phyloP scores from a whole-genome alignment of 2,329 filamentous ascomycete genomes.

The Albifimbria verrucaria region DNA sequence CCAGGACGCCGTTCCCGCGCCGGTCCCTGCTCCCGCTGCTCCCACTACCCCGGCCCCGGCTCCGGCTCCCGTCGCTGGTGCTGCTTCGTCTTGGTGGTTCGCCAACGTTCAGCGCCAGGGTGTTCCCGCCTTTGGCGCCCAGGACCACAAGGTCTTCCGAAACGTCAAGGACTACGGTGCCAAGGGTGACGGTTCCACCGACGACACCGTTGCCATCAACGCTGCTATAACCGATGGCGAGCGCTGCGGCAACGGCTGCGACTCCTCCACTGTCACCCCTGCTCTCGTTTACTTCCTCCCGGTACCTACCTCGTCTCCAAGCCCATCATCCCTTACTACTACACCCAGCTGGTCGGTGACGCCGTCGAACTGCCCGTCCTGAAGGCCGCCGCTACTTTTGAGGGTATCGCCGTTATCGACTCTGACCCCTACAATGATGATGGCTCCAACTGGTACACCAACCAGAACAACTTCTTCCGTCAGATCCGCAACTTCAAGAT shows the following conservation, averaged over 20 bases:
- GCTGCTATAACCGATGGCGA: slow-evolving; percentile 70
- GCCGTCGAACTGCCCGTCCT: slow-evolving; percentile 67
- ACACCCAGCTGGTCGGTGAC: slow-evolving; percentile 90
- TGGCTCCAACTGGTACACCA: slow-evolving; percentile 73
- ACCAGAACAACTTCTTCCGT: slow-evolving; percentile 83
- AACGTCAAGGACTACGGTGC: slow-evolving; percentile 77
- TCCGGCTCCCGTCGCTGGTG: slow-evolving; percentile 2
- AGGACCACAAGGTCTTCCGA: slow-evolving; percentile 68
- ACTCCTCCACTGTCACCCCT: slow-evolving; percentile 78
- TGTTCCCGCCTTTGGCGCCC: slow-evolving; percentile 53
- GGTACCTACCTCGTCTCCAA: slow-evolving; percentile 80
- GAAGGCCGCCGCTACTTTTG: slow-evolving; percentile 69
- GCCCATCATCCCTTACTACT: slow-evolving; percentile 84
- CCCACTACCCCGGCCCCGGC: background rate
- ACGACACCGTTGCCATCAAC: slow-evolving; percentile 91
- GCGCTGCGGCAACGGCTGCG: slow-evolving; percentile 78
- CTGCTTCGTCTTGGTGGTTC: slow-evolving; percentile 65
- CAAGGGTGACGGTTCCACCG: slow-evolving; percentile 63
- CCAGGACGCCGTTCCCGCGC: slow-evolving; percentile 12
- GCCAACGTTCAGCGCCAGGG: slow-evolving; percentile 67
- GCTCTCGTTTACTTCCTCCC: slow-evolving; percentile 86
- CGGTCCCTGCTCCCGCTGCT: slow-evolving; percentile 5
- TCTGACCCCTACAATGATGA: slow-evolving; percentile 73
- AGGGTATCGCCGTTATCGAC: slow-evolving; percentile 86
- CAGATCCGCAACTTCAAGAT: slow-evolving; percentile 80